A percentile compares a stretch with the other conserved stretches of the same genome.
Evolutionary conservation across 1,284 basidiomycete genomes (phyloP).

Genomic region (Coniferiporia sulphurascens): DNA sequence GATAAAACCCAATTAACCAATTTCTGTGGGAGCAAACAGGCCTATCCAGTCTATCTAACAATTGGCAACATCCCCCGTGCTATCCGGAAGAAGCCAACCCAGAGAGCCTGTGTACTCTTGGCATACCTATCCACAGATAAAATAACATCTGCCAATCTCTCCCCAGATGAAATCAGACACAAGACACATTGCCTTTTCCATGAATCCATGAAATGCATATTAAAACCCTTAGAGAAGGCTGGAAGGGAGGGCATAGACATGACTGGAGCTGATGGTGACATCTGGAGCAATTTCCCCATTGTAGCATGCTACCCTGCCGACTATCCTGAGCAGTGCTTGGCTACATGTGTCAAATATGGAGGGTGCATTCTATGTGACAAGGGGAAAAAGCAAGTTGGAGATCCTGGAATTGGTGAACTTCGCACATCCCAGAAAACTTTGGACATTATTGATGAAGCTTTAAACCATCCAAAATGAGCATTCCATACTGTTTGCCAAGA

Average conservation of each 20-base stretch:
- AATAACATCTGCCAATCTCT: conserved; percentile 30
- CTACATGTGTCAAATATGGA: no score
- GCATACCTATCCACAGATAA: conserved; percentile 38
- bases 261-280: no score
- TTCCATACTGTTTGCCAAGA: no score
- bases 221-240: conserved; percentile 30
- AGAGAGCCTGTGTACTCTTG: conserved; percentile 27
- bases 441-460: no score
- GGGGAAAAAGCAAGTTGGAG: no score
- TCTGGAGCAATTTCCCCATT: no score
- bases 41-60: conserved; percentile 21
- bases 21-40: conserved; percentile 18
- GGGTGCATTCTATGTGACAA: no score
- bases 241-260: conserved; percentile 18
- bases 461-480: no score
- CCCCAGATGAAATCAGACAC: conserved; percentile 20
- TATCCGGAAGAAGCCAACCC: conserved; percentile 7
- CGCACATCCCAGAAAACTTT: no score
- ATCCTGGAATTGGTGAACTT: no score
- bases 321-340: no score
- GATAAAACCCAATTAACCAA: conserved; percentile 21
- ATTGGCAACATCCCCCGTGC: conserved; percentile 21
- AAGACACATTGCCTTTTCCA: conserved; percentile 34
- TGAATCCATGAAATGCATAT: conserved; percentile 21
- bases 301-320: no score